phyloP scores from a whole-genome alignment of 1,284 basidiomycete genomes.

The Peniophora sp. region DNA sequence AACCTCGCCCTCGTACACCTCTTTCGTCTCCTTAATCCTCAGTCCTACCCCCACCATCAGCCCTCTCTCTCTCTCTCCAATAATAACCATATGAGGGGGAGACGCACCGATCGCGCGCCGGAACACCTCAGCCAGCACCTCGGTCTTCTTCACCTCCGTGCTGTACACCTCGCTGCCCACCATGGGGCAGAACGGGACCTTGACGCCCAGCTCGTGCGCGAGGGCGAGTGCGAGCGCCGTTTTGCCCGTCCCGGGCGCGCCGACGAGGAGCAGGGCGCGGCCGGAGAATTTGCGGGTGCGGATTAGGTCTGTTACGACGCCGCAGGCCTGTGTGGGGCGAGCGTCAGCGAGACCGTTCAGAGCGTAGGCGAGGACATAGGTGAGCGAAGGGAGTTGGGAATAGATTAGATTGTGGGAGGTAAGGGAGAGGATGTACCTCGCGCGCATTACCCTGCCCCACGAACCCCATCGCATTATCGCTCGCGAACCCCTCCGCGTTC shows the following conservation, averaged over 20 bases:
- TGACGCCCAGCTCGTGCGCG: slow-evolving; percentile 88
- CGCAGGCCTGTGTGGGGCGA: slow-evolving; percentile 70
- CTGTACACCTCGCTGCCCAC: slow-evolving; percentile 97
- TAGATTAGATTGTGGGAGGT: too few relatives aligned
- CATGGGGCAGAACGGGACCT: slow-evolving; percentile 98
- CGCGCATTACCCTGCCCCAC: slow-evolving; percentile 87
- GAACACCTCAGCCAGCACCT: slow-evolving; percentile 95
- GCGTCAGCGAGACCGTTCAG: background rate
- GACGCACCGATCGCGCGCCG: slow-evolving; percentile 87
- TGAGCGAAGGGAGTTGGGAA: background rate
- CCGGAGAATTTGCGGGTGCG: slow-evolving; percentile 91
- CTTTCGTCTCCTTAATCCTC: slow-evolving; percentile 97
- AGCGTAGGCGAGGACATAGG: background rate
- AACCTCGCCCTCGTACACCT: slow-evolving; percentile 98
- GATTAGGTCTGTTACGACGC: slow-evolving; percentile 85
- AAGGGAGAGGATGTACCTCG: slow-evolving; percentile 51
- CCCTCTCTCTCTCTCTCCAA: background rate
- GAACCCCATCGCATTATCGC: slow-evolving; percentile 75
- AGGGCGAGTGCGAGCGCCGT: slow-evolving; percentile 93
- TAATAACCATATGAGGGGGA: slow-evolving; percentile 1
- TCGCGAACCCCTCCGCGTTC: slow-evolving; percentile 77
- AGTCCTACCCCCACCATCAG: slow-evolving; percentile 48
- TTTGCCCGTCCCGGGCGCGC: slow-evolving; percentile 91
- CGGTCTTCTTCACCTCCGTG: slow-evolving; percentile 98
- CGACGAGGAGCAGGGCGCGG: slow-evolving; percentile 79